Evolutionary conservation across 768 basidiomycete genomes (phyloP).

Genomic region (Pleurotus pulmonarius): DNA sequence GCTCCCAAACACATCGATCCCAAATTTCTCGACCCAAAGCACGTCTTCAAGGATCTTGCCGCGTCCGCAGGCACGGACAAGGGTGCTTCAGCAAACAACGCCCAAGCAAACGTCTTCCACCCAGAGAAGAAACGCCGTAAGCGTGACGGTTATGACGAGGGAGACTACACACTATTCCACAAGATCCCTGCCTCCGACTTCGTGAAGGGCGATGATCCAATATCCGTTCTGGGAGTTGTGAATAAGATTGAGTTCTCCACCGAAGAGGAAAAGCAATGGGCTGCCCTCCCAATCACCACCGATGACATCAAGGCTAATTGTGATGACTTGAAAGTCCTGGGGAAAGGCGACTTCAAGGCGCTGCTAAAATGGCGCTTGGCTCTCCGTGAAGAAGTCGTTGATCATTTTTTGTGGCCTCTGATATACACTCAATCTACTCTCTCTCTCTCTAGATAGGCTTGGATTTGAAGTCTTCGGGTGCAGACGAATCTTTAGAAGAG

Average conservation of each 20-base stretch:
- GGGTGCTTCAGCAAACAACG: conserved; percentile 58
- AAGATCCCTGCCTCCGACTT: conserved; percentile 68
- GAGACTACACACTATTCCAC: conserved; percentile 88
- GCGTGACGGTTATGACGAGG: conserved; percentile 93
- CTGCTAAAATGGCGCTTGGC: conserved; percentile 88
- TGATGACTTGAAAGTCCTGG: conserved; percentile 92
- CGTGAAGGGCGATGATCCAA: conserved; percentile 65
- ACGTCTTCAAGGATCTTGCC: conserved; percentile 92
- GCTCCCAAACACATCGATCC: conserved; percentile 96
- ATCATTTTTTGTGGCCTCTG: not conserved
- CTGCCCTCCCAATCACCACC: conserved; percentile 66
- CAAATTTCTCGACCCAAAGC: conserved; percentile 94
- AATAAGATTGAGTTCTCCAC: conserved; percentile 76
- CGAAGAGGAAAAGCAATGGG: conserved; percentile 87
- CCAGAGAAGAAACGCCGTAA: conserved; percentile 94
- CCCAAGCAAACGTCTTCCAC: conserved; percentile 89
- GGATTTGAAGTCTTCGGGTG: conserved; percentile 79
- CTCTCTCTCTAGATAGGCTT: conserved; percentile 42
- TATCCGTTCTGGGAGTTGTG: conserved; percentile 70
- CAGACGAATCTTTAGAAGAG: conserved; percentile 62
- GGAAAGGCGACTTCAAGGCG: conserved; percentile 95
- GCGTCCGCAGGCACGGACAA: conserved; percentile 46
- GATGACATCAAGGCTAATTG: conserved; percentile 79
- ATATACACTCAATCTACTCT: not conserved
- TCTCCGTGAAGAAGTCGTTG: conserved; percentile 82